phyloP scores from a whole-genome alignment of 305 asterid genomes.

The Caryopteris hybrid region DNA sequence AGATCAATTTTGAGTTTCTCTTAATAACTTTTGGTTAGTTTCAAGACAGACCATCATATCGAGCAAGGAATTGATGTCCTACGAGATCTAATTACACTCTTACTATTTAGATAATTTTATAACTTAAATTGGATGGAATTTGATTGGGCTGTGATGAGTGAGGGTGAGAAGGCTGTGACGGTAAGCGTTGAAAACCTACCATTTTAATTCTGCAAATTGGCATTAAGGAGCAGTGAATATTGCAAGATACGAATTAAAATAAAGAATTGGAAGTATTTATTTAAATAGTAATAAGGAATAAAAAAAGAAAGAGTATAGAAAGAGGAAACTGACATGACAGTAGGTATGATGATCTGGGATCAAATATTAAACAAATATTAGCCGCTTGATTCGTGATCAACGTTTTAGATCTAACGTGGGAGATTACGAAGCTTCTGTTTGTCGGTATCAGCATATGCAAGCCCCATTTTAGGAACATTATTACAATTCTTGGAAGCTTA shows the following conservation, averaged over 20 bases:
- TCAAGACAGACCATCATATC: no score
- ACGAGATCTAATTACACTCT: no score
- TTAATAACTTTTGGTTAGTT: no score
- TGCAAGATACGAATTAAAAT: background rate
- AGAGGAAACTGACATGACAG: slow-evolving; percentile 35
- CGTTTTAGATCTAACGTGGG: slow-evolving; percentile 23
- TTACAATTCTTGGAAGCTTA: no score
- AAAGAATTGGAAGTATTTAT: background rate
- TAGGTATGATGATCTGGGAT: slow-evolving; percentile 29
- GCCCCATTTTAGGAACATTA: background rate
- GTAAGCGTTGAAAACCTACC: slow-evolving; percentile 2
- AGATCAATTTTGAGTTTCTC: no score
- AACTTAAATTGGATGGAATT: no score
- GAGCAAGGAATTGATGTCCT: no score
- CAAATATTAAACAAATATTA: background rate
- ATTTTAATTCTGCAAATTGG: background rate
- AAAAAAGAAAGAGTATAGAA: slow-evolving; percentile 9
- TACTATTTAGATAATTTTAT: no score
- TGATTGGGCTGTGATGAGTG: slow-evolving; percentile 11
- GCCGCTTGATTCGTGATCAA: slow-evolving; percentile 3
- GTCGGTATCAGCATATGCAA: slow-evolving; percentile 1
- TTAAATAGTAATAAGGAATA: slow-evolving; percentile 11
- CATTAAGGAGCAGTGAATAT: background rate
- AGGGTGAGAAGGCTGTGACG: slow-evolving; percentile 3
- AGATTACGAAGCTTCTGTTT: slow-evolving; percentile 29